phyloP scores from a whole-genome alignment of 148 eudicot species.

The Amaranthus palmeri region DNA sequence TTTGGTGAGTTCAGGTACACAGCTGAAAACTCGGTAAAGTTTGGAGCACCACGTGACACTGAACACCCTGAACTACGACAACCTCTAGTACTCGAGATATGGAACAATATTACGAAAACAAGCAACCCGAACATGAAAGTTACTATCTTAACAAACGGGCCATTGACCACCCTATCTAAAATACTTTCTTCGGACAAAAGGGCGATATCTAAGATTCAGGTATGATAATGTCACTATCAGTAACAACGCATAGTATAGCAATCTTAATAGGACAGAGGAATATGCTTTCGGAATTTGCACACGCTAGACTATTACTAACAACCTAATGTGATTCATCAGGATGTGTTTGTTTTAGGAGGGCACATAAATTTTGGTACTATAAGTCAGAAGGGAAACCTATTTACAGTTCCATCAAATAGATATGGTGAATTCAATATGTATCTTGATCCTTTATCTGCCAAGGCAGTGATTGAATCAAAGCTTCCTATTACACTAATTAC shows the following conservation, averaged over 20 bases:
- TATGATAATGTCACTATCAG: not conserved
- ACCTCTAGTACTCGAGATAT: conserved; percentile 63
- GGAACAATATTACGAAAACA: conserved; percentile 52
- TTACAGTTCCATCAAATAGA: conserved; percentile 52
- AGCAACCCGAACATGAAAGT: conserved; percentile 38
- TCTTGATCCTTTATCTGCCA: conserved; percentile 85
- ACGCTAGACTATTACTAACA: not conserved
- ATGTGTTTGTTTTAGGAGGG: conserved; percentile 68
- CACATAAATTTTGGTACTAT: conserved; percentile 32
- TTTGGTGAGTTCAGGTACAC: conserved; percentile 46
- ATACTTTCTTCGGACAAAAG: conserved; percentile 51
- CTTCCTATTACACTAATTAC: conserved; percentile 64
- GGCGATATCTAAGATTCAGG: conserved; percentile 47
- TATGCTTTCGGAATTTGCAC: not conserved
- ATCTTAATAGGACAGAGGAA: not conserved
- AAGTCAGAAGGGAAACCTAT: conserved; percentile 42
- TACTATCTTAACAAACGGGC: conserved; percentile 69
- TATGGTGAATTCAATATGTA: conserved; percentile 72
- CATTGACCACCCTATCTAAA: conserved; percentile 66
- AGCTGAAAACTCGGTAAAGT: conserved; percentile 55
- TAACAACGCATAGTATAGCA: not conserved
- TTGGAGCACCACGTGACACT: conserved; percentile 70
- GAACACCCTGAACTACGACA: conserved; percentile 66
- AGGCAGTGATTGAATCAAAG: conserved; percentile 49
- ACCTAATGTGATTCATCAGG: conserved; percentile 36